Percentiles rank a stretch among this genome's conserved stretches.
Conservation (phyloP, 192 early-diverging fungal species). For the Kappamyces sp. region DNA sequence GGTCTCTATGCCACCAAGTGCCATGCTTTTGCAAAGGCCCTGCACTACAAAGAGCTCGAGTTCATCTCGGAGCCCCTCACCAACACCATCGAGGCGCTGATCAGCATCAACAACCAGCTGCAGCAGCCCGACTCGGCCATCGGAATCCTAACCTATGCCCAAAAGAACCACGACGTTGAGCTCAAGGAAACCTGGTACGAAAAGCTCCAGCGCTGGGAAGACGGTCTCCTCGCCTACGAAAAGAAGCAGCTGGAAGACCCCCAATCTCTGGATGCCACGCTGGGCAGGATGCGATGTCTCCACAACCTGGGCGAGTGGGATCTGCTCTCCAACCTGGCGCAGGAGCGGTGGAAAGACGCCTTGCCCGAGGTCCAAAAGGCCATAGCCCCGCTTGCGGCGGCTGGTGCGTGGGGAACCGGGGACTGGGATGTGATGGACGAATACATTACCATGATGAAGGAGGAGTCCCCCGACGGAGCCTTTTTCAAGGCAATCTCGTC, state of each 20-base stretch:
- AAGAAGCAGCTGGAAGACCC: conserved; percentile 71
- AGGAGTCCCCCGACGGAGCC: conserved; percentile 70
- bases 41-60: conserved; percentile 96
- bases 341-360: conserved; percentile 58
- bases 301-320: conserved; percentile 94
- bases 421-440: conserved; percentile 87
- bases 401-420: conserved; percentile 86
- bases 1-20: conserved; percentile 86
- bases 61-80: conserved; percentile 77
- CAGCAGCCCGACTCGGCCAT: conserved; percentile 95
- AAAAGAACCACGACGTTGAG: conserved; percentile 71
- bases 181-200: conserved; percentile 89
- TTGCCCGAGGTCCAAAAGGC: conserved; percentile 56
- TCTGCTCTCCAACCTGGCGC: conserved; percentile 64
- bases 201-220: conserved; percentile 89
- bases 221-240: conserved; percentile 82
- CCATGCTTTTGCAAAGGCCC: conserved; percentile 94
- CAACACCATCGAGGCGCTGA: conserved; percentile 82
- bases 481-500: conserved; percentile 84
- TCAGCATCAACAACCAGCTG: conserved; percentile 89
- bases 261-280: conserved; percentile 64
- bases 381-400: conserved; percentile 84
- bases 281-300: conserved; percentile 85
- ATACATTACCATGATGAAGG: conserved; percentile 74
- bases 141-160: conserved; percentile 87